phyloP scores from a whole-genome alignment of 305 asterid species.

The Salvia sclarea region DNA sequence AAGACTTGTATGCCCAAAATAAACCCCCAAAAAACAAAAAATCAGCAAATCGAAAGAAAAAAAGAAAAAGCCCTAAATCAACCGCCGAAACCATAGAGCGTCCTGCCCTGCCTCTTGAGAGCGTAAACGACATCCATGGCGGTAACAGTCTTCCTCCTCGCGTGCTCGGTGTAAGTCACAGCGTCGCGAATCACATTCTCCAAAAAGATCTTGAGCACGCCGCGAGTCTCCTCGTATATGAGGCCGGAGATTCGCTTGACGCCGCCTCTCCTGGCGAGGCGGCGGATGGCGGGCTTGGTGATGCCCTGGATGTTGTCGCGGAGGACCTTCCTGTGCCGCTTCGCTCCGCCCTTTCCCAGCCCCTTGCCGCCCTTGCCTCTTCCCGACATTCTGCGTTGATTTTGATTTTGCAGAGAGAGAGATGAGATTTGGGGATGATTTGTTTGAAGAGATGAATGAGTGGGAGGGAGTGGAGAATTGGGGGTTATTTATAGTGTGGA shows the following conservation, averaged over 20 bases:
- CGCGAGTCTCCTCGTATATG: constrained; percentile 67
- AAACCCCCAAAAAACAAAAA: neutral
- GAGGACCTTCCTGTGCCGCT: constrained; percentile 65
- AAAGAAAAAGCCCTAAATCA: constrained; percentile 17
- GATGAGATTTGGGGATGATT: neutral
- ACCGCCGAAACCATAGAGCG: constrained; percentile 64
- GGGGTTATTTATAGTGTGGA: constrained; percentile 25
- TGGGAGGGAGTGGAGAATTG: neutral
- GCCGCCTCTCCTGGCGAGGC: constrained; percentile 67
- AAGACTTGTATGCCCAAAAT: constrained; percentile 32
- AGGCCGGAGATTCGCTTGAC: constrained; percentile 66
- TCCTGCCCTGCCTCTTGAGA: constrained; percentile 69
- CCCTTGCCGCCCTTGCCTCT: constrained; percentile 78
- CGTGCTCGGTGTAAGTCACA: constrained; percentile 66
- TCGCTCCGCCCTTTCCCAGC: constrained; percentile 73
- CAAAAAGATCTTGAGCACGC: constrained; percentile 66
- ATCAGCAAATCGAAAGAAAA: neutral
- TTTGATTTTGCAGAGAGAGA: neutral
- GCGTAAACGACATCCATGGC: constrained; percentile 76
- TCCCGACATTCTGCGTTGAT: constrained; percentile 41
- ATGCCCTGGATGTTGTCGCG: constrained; percentile 72
- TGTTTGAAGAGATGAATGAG: neutral
- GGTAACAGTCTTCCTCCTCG: constrained; percentile 66
- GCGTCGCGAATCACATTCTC: constrained; percentile 68
- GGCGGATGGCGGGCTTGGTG: constrained; percentile 64